Evolutionary conservation across 495 filamentous ascomycete genomes (phyloP).

Genomic region (Aspergillus kassunensis): DNA sequence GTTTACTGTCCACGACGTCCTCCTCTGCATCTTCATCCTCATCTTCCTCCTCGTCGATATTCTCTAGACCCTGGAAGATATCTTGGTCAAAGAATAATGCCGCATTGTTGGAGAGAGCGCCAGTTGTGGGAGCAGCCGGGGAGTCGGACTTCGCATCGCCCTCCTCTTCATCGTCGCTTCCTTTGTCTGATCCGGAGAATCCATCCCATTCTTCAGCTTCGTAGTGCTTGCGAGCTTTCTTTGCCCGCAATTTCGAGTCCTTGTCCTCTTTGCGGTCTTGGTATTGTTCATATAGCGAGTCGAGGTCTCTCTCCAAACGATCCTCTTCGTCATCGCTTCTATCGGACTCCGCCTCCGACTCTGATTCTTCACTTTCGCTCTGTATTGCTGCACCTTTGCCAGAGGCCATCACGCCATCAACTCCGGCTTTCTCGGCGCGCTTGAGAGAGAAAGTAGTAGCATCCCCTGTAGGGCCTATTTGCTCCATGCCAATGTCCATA

Average conservation of each 20-base stretch:
- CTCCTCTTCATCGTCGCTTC: constrained; percentile 47
- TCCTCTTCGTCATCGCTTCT: constrained; percentile 77
- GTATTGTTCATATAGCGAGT: constrained; percentile 81
- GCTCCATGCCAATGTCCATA: constrained; percentile 93
- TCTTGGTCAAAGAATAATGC: constrained; percentile 91
- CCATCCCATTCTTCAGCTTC: constrained; percentile 89
- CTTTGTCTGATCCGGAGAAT: constrained; percentile 65
- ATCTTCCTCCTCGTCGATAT: constrained; percentile 32
- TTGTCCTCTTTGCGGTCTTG: constrained; percentile 69
- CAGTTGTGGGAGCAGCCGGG: constrained; percentile 33
- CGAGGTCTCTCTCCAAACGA: constrained; percentile 74
- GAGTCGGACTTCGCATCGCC: constrained; percentile 54
- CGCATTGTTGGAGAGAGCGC: constrained; percentile 74
- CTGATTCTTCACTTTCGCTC: constrained; percentile 55
- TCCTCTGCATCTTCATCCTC: constrained; percentile 25
- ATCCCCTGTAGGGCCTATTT: constrained; percentile 69
- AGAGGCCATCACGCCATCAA: constrained; percentile 64
- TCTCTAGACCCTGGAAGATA: constrained; percentile 79
- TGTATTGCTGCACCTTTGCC: constrained; percentile 67
- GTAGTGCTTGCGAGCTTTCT: constrained; percentile 78
- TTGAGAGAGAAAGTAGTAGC: constrained; percentile 83
- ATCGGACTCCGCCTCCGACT: constrained; percentile 54
- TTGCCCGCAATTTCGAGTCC: constrained; percentile 84
- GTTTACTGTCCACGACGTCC: constrained; percentile 12
- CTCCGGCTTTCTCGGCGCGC: constrained; percentile 68